These are phyloP conservation scores for Colletotrichum sansevieriae DNA, from an alignment of 2,329 filamentous ascomycete genomes.

Conservation along the genomic window DNA sequence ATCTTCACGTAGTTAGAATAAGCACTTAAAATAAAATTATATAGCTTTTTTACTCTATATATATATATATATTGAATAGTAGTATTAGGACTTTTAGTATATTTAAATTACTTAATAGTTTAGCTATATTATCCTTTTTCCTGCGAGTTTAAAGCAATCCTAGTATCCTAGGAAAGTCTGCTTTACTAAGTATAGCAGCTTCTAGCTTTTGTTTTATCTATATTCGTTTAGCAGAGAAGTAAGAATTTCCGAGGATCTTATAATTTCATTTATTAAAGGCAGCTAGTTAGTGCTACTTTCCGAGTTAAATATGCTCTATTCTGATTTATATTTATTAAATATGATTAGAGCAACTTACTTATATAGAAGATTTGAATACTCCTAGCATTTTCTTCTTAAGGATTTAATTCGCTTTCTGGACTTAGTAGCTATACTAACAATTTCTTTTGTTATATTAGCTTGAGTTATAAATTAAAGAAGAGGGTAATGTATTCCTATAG, in stretches of 20 bases:
- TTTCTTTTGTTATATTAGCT: no score
- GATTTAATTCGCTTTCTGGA: no score
- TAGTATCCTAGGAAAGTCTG: not conserved
- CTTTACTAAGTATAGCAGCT: not conserved
- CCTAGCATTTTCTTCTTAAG: no score
- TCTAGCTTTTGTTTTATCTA: not conserved
- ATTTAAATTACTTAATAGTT: not conserved
- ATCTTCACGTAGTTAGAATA: not conserved
- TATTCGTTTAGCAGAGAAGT: not conserved
- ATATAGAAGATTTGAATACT: no score
- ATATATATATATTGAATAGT: not conserved
- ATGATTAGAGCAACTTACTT: not conserved
- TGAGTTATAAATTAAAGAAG: no score
- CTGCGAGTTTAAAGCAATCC: not conserved
- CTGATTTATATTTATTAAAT: not conserved
- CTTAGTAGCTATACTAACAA: no score
- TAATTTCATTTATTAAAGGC: not conserved
- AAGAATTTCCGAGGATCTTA: slow-evolving; percentile 2
- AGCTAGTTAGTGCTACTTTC: not conserved
- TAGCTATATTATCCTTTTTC: not conserved
- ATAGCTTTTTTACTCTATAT: not conserved
- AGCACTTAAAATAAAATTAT: not conserved
- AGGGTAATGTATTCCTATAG: no score
- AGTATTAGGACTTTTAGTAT: not conserved
- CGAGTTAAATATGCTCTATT: slow-evolving; percentile 1